These are phyloP conservation scores for Entonaema liquescens DNA, from an alignment of 495 filamentous ascomycete species.

Conservation along the genomic window DNA sequence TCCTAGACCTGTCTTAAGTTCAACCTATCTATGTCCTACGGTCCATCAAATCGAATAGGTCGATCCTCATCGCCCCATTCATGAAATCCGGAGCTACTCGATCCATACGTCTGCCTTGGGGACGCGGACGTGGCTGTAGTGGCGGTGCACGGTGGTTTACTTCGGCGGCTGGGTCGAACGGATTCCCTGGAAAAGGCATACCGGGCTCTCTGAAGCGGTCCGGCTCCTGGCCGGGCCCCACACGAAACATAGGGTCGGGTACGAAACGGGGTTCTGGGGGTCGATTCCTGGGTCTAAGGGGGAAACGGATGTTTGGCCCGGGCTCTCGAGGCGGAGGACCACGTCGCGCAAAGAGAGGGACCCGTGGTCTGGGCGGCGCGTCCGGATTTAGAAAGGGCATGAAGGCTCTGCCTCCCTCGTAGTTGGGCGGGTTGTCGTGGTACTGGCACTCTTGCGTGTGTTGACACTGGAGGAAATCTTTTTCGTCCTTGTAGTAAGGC, in stretches of 20 bases:
- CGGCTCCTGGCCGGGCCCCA: neutral
- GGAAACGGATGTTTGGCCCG: neutral
- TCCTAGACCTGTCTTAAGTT: no score
- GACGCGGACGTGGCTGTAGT: neutral
- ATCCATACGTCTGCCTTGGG: neutral
- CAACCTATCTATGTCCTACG: neutral
- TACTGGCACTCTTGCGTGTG: slow-evolving; percentile 48
- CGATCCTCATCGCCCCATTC: slow-evolving; percentile 8
- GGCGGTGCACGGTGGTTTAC: neutral
- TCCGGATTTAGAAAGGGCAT: slow-evolving; percentile 30
- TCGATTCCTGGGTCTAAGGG: neutral
- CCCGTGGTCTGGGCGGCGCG: neutral
- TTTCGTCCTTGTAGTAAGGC: slow-evolving; percentile 40
- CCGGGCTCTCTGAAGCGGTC: neutral
- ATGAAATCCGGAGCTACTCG: slow-evolving; percentile 9
- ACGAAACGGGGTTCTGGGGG: neutral
- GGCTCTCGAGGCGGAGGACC: no score
- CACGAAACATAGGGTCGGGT: neutral
- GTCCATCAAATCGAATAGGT: slow-evolving; percentile 15
- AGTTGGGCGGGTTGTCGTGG: slow-evolving; percentile 35
- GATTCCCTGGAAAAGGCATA: no score
- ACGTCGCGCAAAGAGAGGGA: neutral
- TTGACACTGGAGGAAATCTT: slow-evolving; percentile 45
- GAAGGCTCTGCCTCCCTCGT: slow-evolving; percentile 35
- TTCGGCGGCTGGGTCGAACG: slow-evolving; percentile 7